Base-by-base conservation (phyloP, 768 basidiomycete species). In the Trametes coccinea region DNA sequence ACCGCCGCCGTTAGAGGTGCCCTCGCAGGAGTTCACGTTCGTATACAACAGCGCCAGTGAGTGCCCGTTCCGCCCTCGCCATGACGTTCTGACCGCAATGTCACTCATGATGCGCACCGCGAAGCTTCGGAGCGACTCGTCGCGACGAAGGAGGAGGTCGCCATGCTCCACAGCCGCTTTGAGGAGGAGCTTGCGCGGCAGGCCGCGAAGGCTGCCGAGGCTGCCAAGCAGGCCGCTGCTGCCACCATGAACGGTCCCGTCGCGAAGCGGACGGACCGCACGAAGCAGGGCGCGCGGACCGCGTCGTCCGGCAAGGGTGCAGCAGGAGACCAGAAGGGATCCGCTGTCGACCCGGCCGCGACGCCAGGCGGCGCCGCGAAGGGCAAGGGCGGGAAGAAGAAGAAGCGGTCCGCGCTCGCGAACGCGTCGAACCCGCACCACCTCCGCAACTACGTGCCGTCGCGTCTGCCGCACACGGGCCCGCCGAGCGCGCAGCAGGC, bases 361-460 rank as follows among this genome's bases (percentile, higher is more conserved):
- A 34, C 30, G 33, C 33, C 27, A 63, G 61, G 47, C 65, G 66
- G 59, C 67, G 66, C 59, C 22, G 3, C 13, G 14, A 45, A 66
- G 33, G 34, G 67, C 51, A 68, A 74, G 61, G 69, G 67, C 62
- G 69, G 73, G 50, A 95, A 93, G 83, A 95, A 95, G 84, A 98
- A 97, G 86, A 98, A 97, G 77, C 84, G 93, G 51, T 89, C 89
- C 51, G 89, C 89, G 4, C 79, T 93, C 34, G 93, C 94, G 47
- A 96, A 97, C 72, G 93, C 93, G 47, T 90, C 92, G 54, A 97
- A 98, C 71, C 95, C 93, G 3, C 96, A 98, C 75, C 95, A 97
- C 76, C 81, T 95, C 60, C 82, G 90, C 70, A 98, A 98, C 78
- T 98, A 95, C 76, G 85, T 95, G 46, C 92, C 93, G 14, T 94